Evolutionary conservation across 2,329 filamentous ascomycete genomes (phyloP).

Genomic region (Botrytis tulipae): DNA sequence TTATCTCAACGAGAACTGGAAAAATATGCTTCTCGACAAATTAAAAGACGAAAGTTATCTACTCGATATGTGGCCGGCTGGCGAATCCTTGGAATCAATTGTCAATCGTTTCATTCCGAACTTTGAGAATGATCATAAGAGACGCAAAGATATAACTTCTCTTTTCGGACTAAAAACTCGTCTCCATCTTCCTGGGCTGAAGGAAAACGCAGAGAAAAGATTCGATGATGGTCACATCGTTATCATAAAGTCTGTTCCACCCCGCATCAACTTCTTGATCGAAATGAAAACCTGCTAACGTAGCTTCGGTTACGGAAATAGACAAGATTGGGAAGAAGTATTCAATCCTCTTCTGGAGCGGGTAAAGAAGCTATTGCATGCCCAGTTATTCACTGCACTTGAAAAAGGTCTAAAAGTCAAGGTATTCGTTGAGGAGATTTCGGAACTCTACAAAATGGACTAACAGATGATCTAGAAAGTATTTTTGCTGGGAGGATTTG

Average conservation of each 20-base stretch:
- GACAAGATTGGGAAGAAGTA: conserved; percentile 26
- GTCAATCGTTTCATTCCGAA: conserved; percentile 5
- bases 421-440: background rate
- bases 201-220: background rate
- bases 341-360: conserved; percentile 25
- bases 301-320: background rate
- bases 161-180: background rate
- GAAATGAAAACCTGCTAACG: background rate
- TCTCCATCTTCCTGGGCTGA: conserved; percentile 1
- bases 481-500: conserved; percentile 32
- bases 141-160: background rate
- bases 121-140: conserved; percentile 14
- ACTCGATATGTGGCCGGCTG: background rate
- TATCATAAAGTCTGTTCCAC: background rate
- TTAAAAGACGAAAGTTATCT: conserved; percentile 18
- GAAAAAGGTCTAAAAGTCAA: conserved; percentile 19
- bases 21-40: background rate
- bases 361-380: conserved; percentile 18
- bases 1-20: too few relatives aligned
- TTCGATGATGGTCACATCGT: conserved; percentile 5
- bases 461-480: conserved; percentile 25
- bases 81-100: conserved; percentile 14
- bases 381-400: conserved; percentile 20
- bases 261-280: background rate
- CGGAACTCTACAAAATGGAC: background rate